A percentile compares a stretch with the other conserved stretches of the same genome.
Conservation (phyloP, 345 rosid genomes). For the Populus tremula region DNA sequence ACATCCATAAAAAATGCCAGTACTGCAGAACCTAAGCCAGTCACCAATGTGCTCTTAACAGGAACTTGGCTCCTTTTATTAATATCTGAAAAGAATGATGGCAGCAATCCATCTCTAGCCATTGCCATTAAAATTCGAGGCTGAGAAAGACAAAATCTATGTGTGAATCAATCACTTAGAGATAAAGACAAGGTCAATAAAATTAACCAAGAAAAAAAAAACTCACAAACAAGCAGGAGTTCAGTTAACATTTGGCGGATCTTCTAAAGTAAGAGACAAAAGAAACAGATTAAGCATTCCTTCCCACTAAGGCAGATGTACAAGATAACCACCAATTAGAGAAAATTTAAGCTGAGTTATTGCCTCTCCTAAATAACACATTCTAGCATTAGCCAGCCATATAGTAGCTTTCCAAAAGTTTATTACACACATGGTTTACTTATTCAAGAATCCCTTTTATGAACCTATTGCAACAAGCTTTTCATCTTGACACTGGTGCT, state of each 20-base stretch:
- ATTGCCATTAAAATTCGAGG: slow-evolving; percentile 92
- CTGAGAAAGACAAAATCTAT: slow-evolving; percentile 32
- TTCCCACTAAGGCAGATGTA: background rate
- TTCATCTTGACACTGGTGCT: background rate
- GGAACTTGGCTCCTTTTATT: slow-evolving; percentile 70
- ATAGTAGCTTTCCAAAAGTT: background rate
- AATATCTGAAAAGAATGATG: slow-evolving; percentile 75
- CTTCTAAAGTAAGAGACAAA: background rate
- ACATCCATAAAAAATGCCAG: slow-evolving; percentile 83
- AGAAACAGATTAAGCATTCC: background rate
- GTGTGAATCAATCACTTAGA: background rate
- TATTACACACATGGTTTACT: background rate
- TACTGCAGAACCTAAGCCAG: slow-evolving; percentile 67
- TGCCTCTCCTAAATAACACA: background rate
- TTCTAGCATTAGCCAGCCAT: background rate
- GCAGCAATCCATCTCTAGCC: slow-evolving; percentile 93
- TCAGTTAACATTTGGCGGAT: background rate
- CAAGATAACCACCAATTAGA: background rate
- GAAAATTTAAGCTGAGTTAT: background rate
- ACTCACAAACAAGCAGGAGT: background rate
- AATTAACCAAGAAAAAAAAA: background rate
- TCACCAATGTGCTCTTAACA: slow-evolving; percentile 64
- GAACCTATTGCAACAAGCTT: background rate
- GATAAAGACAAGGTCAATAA: background rate
- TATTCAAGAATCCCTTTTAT: background rate